phyloP scores from a whole-genome alignment of 352 stramenopile genomes.

The Plasmopara muralis region DNA sequence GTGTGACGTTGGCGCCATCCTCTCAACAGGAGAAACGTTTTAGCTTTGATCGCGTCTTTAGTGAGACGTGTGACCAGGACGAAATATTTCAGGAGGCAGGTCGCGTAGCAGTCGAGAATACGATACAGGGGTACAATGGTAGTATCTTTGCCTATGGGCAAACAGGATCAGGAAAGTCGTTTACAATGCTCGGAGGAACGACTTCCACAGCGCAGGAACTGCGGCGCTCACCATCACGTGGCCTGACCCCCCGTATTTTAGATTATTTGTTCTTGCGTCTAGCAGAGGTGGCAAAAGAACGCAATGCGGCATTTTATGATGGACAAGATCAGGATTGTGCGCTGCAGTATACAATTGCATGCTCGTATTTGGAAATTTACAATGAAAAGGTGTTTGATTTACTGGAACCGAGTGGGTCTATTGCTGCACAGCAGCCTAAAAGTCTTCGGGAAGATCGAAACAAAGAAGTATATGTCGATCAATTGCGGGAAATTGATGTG shows the following conservation, averaged over 20 bases:
- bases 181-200: slow-evolving; percentile 73
- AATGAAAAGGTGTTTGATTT: slow-evolving; percentile 89
- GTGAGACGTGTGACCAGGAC: slow-evolving; percentile 58
- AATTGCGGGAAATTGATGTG: slow-evolving; percentile 62
- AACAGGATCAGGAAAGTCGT: slow-evolving; percentile 85
- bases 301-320: slow-evolving; percentile 29
- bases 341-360: slow-evolving; percentile 56
- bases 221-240: slow-evolving; percentile 43
- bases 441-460: slow-evolving; percentile 68
- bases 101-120: slow-evolving; percentile 71
- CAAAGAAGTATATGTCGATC: slow-evolving; percentile 76
- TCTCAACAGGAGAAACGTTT: slow-evolving; percentile 77
- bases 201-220: slow-evolving; percentile 36
- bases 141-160: slow-evolving; percentile 88
- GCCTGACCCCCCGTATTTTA: slow-evolving; percentile 79
- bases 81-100: slow-evolving; percentile 77
- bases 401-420: slow-evolving; percentile 48
- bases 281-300: slow-evolving; percentile 32
- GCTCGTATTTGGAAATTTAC: slow-evolving; percentile 89
- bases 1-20: slow-evolving; percentile 49
- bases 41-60: slow-evolving; percentile 81
- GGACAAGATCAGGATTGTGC: slow-evolving; percentile 27
- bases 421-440: slow-evolving; percentile 46
- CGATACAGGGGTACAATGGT: slow-evolving; percentile 81
- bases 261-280: slow-evolving; percentile 72